phyloP scores from a whole-genome alignment of 2,329 filamentous ascomycete genomes.

The Teratosphaeria epicoccoides region DNA sequence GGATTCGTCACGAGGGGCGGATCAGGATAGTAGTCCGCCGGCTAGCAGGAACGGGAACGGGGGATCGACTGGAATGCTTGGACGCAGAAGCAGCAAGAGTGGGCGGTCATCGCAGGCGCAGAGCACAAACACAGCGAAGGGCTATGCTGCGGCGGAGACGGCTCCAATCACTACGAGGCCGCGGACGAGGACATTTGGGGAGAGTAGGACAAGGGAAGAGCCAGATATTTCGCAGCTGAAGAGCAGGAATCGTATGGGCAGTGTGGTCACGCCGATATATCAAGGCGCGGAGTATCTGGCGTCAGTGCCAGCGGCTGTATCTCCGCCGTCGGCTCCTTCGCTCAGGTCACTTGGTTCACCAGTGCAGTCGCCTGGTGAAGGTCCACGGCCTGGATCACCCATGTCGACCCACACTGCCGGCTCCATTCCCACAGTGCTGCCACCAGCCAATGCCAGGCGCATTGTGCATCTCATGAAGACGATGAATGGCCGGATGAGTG shows the following conservation, averaged over 20 bases:
- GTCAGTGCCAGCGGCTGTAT: constrained; percentile 20
- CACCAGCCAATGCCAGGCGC: constrained; percentile 52
- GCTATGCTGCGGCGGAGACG: neutral
- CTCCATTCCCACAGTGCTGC: constrained; percentile 23
- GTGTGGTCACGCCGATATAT: constrained; percentile 48
- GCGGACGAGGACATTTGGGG: constrained; percentile 42
- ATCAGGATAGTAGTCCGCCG: constrained; percentile 11
- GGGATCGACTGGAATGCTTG: constrained; percentile 10
- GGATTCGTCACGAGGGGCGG: constrained; percentile 3
- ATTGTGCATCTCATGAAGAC: constrained; percentile 67
- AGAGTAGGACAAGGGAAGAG: constrained; percentile 30
- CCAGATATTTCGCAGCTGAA: constrained; percentile 32
- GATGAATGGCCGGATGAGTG: constrained; percentile 68
- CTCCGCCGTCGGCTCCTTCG: constrained; percentile 20
- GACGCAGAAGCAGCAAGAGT: constrained; percentile 16
- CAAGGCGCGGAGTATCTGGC: constrained; percentile 28
- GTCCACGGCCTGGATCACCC: constrained; percentile 21
- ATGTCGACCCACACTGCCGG: constrained; percentile 20
- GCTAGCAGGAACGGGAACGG: constrained; percentile 15
- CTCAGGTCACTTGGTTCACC: constrained; percentile 21
- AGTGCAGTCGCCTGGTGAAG: constrained; percentile 13
- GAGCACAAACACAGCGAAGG: constrained; percentile 9
- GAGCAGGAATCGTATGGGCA: constrained; percentile 56
- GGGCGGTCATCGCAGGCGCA: constrained; percentile 10
- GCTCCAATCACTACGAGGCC: constrained; percentile 24